Base-by-base conservation (phyloP, 139 green algal genomes). In the Mychonastes homosphaera region DNA sequence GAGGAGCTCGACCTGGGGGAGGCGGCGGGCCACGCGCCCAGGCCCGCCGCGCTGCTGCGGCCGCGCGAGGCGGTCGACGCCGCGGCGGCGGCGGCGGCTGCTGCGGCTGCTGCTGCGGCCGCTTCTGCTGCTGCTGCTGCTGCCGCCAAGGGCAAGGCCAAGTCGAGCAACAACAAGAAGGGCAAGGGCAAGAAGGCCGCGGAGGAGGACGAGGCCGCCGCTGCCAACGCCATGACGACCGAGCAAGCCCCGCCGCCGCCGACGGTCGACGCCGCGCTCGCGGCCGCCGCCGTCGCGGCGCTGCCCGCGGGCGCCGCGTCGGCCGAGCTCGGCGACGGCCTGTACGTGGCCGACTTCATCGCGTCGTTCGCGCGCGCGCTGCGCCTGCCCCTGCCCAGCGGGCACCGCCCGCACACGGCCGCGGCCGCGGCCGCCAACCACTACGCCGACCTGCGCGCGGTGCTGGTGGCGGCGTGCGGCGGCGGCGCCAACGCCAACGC, bases 1-100 rank as follows among this genome's bases (percentile, higher is more conserved):
- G 27, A 48, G 15, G 60, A 79, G 56, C 66, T 79, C 36, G 36
- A 72, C 29, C 30, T 36, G 33, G 53, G 73, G 54, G 10, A 63
- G 40, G 21, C 30, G 19, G 53, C 62, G 26, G 58, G 44, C 52
- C 54, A 43, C 29, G 56, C 57, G 30, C 15, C 47, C 27, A 55
- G 23, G 51, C 21, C 41, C 6, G 41, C 41, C 9, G 6, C 32
- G 28, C 7, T 18, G 26, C 57, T 26, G 32, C 48, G 40, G n/a
- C 19, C 35, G 46, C 30, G 34, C 24, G 19, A 18, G 12, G n/a
- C 19, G 6, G 47, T 2, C 30, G 40, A 13, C 7, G 34, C 8
- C 61, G 26, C 15, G 21, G 58, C 23, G 6, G 43, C 32, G 8
- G 23, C 34, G 19, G 21, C 46, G 34, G 28, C 41, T 5, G 4